Evolutionary conservation across 2,329 filamentous ascomycete species (phyloP).

Genomic region (Geosmithia morbida): DNA sequence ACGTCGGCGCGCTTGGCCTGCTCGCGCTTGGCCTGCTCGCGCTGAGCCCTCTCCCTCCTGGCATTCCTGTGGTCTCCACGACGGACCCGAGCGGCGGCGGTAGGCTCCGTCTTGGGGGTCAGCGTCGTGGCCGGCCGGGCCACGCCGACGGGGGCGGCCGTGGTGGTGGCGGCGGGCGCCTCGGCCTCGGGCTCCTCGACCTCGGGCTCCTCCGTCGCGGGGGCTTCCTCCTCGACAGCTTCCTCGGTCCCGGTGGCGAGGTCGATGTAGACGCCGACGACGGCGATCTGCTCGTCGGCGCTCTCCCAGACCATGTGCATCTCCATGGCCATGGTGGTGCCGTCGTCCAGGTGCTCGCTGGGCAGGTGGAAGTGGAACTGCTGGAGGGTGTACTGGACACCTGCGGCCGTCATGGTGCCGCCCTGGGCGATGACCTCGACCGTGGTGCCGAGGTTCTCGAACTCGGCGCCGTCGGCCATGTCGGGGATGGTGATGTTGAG

Average conservation of each 20-base stretch:
- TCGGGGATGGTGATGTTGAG: conserved; percentile 10
- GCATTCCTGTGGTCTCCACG: neutral
- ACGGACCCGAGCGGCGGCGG: neutral
- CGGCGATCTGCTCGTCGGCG: conserved; percentile 11
- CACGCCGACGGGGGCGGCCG: neutral
- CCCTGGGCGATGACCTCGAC: conserved; percentile 23
- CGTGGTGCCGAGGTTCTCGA: conserved; percentile 37
- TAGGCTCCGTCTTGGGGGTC: neutral
- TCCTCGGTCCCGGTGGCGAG: conserved; percentile 5
- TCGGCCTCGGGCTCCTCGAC: conserved; percentile 3
- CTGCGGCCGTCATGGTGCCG: conserved; percentile 24
- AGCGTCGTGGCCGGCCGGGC: neutral
- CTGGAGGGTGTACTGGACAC: conserved; percentile 22
- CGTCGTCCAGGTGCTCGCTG: conserved; percentile 35
- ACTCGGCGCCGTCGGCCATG: conserved; percentile 19
- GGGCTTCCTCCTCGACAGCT: neutral
- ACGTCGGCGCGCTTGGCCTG: neutral
- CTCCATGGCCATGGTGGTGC: conserved; percentile 22
- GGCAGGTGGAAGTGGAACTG: conserved; percentile 46
- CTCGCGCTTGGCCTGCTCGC: neutral
- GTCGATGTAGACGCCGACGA: conserved; percentile 15
- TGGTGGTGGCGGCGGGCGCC: neutral
- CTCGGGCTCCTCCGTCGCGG: neutral
- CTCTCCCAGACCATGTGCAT: conserved; percentile 22
- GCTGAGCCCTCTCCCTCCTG: neutral